Conservation (phyloP, 2,329 filamentous ascomycete species). For the Colletotrichum tofieldiae region DNA sequence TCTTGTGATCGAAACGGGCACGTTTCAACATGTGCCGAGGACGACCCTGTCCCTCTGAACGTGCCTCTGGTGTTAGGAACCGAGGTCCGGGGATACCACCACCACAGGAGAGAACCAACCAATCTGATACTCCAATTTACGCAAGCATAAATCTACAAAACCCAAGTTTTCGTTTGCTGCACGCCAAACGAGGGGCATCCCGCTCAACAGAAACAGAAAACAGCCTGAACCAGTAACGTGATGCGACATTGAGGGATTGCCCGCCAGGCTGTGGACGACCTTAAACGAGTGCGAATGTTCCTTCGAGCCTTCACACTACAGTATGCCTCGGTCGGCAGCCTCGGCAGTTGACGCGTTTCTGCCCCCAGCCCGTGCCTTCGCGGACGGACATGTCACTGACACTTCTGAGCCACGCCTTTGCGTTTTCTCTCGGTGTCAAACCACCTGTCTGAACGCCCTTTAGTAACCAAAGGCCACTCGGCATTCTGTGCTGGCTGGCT, state of each 20-base stretch:
- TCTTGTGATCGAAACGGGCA: slow-evolving; percentile 23
- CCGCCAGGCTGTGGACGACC: background rate
- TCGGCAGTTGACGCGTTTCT: slow-evolving; percentile 10
- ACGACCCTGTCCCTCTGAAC: slow-evolving; percentile 4
- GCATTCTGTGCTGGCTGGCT: background rate
- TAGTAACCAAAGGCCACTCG: background rate
- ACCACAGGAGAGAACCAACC: slow-evolving; percentile 4
- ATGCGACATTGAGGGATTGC: background rate
- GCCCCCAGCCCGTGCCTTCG: background rate
- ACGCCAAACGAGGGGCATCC: slow-evolving; percentile 17
- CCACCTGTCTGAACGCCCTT: background rate
- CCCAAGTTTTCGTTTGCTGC: slow-evolving; percentile 3
- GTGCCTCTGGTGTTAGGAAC: background rate
- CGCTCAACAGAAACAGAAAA: background rate
- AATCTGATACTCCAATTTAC: slow-evolving; percentile 9
- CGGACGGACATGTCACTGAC: slow-evolving; percentile 28
- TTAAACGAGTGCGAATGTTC: slow-evolving; percentile 36
- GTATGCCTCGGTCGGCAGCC: slow-evolving; percentile 26
- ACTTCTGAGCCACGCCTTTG: slow-evolving; percentile 1
- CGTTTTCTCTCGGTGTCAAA: slow-evolving; percentile 15
- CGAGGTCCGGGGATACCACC: slow-evolving; percentile 17
- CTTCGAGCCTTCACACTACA: background rate
- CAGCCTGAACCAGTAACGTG: background rate
- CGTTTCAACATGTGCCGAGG: slow-evolving; percentile 34
- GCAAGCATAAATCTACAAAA: slow-evolving; percentile 19